Evolutionary conservation across 345 rosid genomes (phyloP).

Genomic region (Gossypium mustelinum): DNA sequence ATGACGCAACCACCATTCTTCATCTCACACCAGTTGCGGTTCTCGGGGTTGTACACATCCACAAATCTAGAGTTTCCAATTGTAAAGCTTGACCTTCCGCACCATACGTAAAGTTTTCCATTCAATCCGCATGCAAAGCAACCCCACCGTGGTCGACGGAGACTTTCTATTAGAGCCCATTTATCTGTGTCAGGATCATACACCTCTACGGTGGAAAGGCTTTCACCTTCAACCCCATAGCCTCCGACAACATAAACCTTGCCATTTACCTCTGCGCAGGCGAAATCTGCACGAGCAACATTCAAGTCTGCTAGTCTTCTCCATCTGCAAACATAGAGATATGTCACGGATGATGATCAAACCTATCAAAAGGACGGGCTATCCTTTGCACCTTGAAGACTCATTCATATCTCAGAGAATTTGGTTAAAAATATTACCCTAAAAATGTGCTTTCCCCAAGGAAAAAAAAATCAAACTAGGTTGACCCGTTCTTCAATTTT

Average conservation of each 20-base stretch:
- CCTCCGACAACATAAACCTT: conserved; percentile 86
- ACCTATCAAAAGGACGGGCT: no score
- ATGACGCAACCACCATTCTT: conserved; percentile 76
- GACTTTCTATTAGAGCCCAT: conserved; percentile 63
- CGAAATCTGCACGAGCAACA: conserved; percentile 74
- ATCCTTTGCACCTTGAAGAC: no score
- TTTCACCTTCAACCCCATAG: conserved; percentile 54
- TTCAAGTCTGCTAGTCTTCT: conserved; percentile 69
- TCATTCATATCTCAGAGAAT: no score
- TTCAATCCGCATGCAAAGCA: conserved; percentile 70
- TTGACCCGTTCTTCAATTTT: no score
- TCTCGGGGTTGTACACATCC: conserved; percentile 64
- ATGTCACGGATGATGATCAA: not conserved
- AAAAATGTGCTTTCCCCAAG: no score
- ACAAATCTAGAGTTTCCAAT: conserved; percentile 76
- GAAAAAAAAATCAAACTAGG: no score
- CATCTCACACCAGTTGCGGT: conserved; percentile 57
- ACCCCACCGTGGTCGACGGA: conserved; percentile 81
- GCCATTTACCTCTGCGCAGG: conserved; percentile 81
- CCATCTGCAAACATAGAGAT: conserved; percentile 54
- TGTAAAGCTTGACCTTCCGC: conserved; percentile 89
- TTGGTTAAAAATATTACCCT: no score
- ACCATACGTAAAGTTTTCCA: conserved; percentile 79
- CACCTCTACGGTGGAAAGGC: conserved; percentile 71
- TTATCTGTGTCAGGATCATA: conserved; percentile 53